These are phyloP conservation scores for Pythium utonaiense DNA, from an alignment of 352 stramenopile species.

Conservation along the genomic window DNA sequence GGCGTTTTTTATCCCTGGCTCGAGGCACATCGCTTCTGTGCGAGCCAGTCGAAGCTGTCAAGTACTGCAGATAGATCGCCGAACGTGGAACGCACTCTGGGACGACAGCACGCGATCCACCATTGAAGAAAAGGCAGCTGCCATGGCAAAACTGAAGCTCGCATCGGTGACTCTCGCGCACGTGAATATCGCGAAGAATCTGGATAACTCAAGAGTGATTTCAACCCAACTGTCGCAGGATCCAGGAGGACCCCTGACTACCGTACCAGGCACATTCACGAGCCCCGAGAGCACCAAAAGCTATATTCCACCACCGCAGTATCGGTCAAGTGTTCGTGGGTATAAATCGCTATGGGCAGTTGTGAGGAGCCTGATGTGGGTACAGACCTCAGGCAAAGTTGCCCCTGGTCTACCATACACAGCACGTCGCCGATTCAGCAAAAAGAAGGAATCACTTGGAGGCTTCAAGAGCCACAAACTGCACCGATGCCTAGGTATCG, in stretches of 20 bases:
- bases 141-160: constrained; percentile 5
- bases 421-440: not conserved
- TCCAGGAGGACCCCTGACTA: too few species aligned
- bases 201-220: not conserved
- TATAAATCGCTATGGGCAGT: not conserved
- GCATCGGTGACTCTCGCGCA: not conserved
- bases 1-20: constrained; percentile 49
- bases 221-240: too few species aligned
- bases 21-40: constrained; percentile 31
- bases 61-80: constrained; percentile 46
- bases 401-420: constrained; percentile 2
- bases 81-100: constrained; percentile 50
- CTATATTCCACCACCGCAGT: not conserved
- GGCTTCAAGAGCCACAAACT: constrained; percentile 6
- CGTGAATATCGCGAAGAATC: constrained; percentile 8
- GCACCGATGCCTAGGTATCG: constrained; percentile 10
- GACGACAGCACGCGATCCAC: constrained; percentile 27
- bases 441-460: not conserved
- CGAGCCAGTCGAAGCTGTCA: constrained; percentile 54
- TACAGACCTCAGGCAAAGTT: constrained; percentile 7
- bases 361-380: not conserved
- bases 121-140: constrained; percentile 36
- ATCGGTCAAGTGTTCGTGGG: constrained; percentile 6
- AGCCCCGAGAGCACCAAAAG: not conserved
- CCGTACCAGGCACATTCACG: not conserved